phyloP scores from a whole-genome alignment of 2,329 filamentous ascomycete species.

The Xylaria multiplex region DNA sequence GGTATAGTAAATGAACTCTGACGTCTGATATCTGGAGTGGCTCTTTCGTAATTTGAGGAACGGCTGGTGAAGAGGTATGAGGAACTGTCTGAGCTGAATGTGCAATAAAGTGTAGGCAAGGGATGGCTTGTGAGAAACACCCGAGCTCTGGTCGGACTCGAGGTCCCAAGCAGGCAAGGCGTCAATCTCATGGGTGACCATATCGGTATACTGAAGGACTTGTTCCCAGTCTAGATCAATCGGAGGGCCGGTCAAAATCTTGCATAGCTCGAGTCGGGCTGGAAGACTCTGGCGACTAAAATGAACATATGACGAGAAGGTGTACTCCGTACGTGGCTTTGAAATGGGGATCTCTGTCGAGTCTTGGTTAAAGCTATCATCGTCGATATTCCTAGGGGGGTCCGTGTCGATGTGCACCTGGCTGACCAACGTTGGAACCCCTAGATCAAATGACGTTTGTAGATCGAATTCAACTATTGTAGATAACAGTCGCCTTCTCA shows the following conservation, averaged over 20 bases:
- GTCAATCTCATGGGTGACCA: constrained; percentile 70
- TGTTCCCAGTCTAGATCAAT: constrained; percentile 69
- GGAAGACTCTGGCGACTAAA: constrained; percentile 65
- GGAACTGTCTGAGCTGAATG: constrained; percentile 69
- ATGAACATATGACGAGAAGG: constrained; percentile 68
- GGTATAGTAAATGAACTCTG: constrained; percentile 71
- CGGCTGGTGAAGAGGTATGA: constrained; percentile 69
- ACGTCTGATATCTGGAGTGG: constrained; percentile 70
- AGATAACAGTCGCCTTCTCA: constrained; percentile 69
- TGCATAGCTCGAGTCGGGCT: constrained; percentile 66
- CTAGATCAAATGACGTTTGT: constrained; percentile 70
- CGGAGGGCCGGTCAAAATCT: constrained; percentile 64
- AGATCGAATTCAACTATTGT: constrained; percentile 71
- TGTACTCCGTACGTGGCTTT: constrained; percentile 64
- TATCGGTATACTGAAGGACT: constrained; percentile 69
- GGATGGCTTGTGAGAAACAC: constrained; percentile 62
- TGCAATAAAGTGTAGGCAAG: constrained; percentile 69
- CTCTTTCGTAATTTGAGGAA: constrained; percentile 68
- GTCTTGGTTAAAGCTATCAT: constrained; percentile 66
- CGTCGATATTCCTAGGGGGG: constrained; percentile 66
- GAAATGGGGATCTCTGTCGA: constrained; percentile 62
- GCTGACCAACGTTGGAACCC: constrained; percentile 66
- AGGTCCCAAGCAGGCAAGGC: constrained; percentile 66
- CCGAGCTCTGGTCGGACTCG: constrained; percentile 52
- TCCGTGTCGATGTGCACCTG: constrained; percentile 66